These are phyloP conservation scores for Hyaloscypha hepaticicola DNA, from an alignment of 495 filamentous ascomycete genomes.

Conservation along the genomic window DNA sequence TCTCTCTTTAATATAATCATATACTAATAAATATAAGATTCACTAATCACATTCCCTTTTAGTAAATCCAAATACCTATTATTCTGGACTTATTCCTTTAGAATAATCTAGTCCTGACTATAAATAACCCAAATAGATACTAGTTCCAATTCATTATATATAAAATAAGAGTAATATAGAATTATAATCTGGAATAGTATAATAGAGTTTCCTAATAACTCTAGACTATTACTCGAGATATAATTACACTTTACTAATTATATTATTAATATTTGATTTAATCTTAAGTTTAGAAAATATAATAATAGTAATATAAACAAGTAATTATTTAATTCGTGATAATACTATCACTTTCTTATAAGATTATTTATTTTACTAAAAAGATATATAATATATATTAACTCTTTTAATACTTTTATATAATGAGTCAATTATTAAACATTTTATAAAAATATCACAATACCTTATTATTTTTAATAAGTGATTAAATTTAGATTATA, in stretches of 20 bases:
- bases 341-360: conserved; percentile 10
- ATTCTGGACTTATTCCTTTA: too few species aligned
- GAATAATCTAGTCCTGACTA: too few species aligned
- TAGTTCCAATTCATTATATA: too few species aligned
- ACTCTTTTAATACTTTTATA: conserved; percentile 7
- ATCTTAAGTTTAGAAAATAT: conserved; percentile 8
- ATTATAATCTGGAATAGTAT: conserved; percentile 3
- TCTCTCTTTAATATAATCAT: too few species aligned
- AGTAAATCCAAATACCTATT: too few species aligned
- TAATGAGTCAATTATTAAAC: not conserved
- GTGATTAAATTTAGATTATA: too few species aligned
- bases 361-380: conserved; percentile 9
- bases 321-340: conserved; percentile 1
- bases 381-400: conserved; percentile 12
- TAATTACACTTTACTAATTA: conserved; percentile 3
- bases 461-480: too few species aligned
- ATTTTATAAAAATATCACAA: too few species aligned
- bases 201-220: conserved; percentile 3
- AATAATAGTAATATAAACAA: conserved; percentile 10
- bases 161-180: not conserved
- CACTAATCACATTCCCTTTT: too few species aligned
- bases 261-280: conserved; percentile 7
- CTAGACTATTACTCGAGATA: conserved; percentile 10
- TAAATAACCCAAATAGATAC: too few species aligned
- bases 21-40: too few species aligned